These are phyloP conservation scores for Rhizomucor miehei DNA, from an alignment of 371 early-diverging fungal species.

Conservation along the genomic window DNA sequence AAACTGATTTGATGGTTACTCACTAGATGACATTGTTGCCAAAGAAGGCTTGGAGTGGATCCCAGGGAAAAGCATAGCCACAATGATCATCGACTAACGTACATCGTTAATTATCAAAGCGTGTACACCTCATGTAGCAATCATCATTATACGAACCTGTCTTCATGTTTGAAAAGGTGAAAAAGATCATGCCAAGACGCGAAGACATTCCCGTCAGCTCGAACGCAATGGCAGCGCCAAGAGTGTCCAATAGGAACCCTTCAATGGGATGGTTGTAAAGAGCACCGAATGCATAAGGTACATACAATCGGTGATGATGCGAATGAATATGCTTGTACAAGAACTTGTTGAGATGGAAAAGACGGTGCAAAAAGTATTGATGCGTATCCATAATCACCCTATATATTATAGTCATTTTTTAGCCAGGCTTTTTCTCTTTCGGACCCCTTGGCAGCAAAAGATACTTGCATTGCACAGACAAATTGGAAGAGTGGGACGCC, in stretches of 20 bases:
- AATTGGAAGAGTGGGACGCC: no score
- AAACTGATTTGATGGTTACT: conserved; percentile 16
- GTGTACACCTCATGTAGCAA: neutral
- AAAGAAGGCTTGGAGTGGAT: conserved; percentile 64
- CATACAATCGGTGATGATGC: conserved; percentile 74
- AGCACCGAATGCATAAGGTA: conserved; percentile 78
- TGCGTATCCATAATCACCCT: conserved; percentile 62
- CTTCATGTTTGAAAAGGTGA: conserved; percentile 73
- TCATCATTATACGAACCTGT: conserved; percentile 42
- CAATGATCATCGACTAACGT: conserved; percentile 73
- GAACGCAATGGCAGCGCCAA: conserved; percentile 65
- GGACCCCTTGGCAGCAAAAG: no score
- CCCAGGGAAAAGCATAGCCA: conserved; percentile 80
- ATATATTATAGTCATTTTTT: conserved; percentile 1
- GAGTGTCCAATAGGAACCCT: conserved; percentile 73
- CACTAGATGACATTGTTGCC: conserved; percentile 73
- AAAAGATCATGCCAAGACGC: conserved; percentile 63
- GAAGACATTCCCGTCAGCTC: conserved; percentile 71
- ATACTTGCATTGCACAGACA: no score
- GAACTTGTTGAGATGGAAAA: conserved; percentile 65
- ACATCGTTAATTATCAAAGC: neutral
- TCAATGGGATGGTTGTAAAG: conserved; percentile 82
- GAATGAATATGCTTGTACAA: conserved; percentile 76
- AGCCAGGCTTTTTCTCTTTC: no score
- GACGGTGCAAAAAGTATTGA: conserved; percentile 78